These are phyloP conservation scores for Trichopus zeylanicus DNA, from an alignment of 116 monocot species.

Conservation along the genomic window DNA sequence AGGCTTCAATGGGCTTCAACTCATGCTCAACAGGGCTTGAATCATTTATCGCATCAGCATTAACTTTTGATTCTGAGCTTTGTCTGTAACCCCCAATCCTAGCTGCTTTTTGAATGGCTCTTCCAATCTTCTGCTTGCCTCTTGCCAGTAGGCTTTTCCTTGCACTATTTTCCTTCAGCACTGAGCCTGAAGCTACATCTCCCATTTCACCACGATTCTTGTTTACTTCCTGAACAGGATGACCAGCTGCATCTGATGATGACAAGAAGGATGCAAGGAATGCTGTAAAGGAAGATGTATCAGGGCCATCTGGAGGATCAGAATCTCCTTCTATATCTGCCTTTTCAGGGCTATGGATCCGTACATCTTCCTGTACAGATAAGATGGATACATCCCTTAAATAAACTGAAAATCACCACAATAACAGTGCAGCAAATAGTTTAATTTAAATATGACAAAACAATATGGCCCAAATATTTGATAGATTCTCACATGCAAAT, in stretches of 20 bases:
- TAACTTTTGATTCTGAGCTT: slow-evolving; percentile 29
- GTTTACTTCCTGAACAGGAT: slow-evolving; percentile 27
- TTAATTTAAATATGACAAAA: background rate
- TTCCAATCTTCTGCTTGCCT: slow-evolving; percentile 75
- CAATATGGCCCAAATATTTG: no score
- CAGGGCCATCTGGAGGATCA: slow-evolving; percentile 52
- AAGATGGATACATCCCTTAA: background rate
- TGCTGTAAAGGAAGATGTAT: slow-evolving; percentile 92
- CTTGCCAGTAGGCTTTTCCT: slow-evolving; percentile 58
- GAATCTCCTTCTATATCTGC: slow-evolving; percentile 26
- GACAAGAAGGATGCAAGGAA: slow-evolving; percentile 73
- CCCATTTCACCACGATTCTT: slow-evolving; percentile 23
- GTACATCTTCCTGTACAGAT: slow-evolving; percentile 29
- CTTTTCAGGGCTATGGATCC: slow-evolving; percentile 17
- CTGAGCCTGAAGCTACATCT: slow-evolving; percentile 44
- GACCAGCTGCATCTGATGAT: slow-evolving; percentile 34
- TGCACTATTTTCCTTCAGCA: slow-evolving; percentile 28
- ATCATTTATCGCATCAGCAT: slow-evolving; percentile 15
- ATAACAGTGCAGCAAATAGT: background rate
- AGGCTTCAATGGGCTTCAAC: slow-evolving; percentile 8
- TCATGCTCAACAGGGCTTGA: slow-evolving; percentile 24
- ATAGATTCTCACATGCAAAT: no score
- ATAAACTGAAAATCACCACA: background rate
- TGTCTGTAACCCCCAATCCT: slow-evolving; percentile 48
- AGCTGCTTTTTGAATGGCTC: slow-evolving; percentile 53